These are phyloP conservation scores for Termitomyces sp. DNA, from an alignment of 768 basidiomycete species.

Conservation along the genomic window DNA sequence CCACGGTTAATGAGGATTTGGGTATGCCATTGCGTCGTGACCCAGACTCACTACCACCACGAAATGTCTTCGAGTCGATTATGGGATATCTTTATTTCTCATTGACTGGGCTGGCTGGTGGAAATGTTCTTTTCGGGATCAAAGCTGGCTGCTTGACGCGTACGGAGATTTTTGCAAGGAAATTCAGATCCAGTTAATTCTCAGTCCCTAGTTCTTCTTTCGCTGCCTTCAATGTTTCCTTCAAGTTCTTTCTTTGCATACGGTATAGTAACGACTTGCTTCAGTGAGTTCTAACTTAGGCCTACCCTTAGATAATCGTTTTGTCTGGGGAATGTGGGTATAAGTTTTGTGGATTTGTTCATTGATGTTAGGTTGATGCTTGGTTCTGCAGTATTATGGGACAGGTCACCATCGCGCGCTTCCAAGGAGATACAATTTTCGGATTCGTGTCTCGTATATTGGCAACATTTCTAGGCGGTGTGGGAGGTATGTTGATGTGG, in stretches of 20 bases:
- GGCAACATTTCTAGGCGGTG: slow-evolving; percentile 61
- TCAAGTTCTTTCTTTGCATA: slow-evolving; percentile 55
- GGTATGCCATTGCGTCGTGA: slow-evolving; percentile 56
- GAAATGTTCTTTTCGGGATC: slow-evolving; percentile 63
- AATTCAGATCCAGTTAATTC: neutral
- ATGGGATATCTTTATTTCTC: slow-evolving; percentile 42
- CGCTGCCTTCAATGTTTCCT: slow-evolving; percentile 54
- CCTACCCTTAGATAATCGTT: slow-evolving; percentile 43
- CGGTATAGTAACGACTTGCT: slow-evolving; percentile 27
- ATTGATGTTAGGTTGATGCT: neutral
- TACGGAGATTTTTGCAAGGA: slow-evolving; percentile 19
- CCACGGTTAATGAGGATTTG: slow-evolving; percentile 39
- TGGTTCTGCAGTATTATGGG: slow-evolving; percentile 55
- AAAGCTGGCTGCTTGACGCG: slow-evolving; percentile 67
- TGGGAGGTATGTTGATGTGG: slow-evolving; percentile 66
- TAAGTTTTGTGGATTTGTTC: neutral
- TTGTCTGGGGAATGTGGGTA: slow-evolving; percentile 67
- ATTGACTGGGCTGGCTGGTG: slow-evolving; percentile 37
- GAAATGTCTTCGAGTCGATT: slow-evolving; percentile 48
- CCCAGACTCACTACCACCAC: slow-evolving; percentile 70
- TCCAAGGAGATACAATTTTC: slow-evolving; percentile 72
- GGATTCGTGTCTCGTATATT: slow-evolving; percentile 55
- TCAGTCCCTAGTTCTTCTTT: slow-evolving; percentile 40
- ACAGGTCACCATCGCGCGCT: slow-evolving; percentile 65
- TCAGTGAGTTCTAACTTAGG: neutral